phyloP scores from a whole-genome alignment of 306 rosid genomes.

The Carpinus viminea region DNA sequence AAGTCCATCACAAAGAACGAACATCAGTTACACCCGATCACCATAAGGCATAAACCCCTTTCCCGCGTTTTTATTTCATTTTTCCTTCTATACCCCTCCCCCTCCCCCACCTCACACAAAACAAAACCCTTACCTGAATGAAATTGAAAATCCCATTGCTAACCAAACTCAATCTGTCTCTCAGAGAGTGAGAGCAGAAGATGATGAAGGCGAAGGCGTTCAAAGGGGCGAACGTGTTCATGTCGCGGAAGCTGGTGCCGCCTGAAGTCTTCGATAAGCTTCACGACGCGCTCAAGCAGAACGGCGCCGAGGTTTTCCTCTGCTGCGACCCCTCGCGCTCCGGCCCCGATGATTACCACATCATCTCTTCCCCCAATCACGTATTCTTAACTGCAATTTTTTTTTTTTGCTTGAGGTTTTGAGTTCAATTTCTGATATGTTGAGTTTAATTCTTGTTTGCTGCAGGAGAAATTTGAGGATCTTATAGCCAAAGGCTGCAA shows the following conservation, averaged over 20 bases:
- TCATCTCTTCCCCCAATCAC: constrained; percentile 74
- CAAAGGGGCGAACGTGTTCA: constrained; percentile 71
- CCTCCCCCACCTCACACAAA: neutral
- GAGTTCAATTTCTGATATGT: neutral
- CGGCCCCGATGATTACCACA: constrained; percentile 72
- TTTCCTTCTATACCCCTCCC: neutral
- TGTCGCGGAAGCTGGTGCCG: constrained; percentile 89
- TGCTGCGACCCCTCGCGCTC: constrained; percentile 86
- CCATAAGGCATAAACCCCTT: neutral
- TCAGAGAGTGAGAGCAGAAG: constrained; percentile 13
- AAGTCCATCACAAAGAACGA: neutral
- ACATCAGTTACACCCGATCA: neutral
- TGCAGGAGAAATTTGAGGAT: constrained; percentile 80
- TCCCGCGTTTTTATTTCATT: constrained; percentile 6
- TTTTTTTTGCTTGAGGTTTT: neutral
- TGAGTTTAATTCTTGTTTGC: constrained; percentile 25
- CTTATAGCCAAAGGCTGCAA: constrained; percentile 78
- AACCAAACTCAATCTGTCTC: neutral
- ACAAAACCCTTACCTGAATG: neutral
- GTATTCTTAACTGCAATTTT: constrained; percentile 28
- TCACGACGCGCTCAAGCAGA: constrained; percentile 79
- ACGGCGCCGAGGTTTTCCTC: constrained; percentile 74
- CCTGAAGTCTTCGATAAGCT: constrained; percentile 85
- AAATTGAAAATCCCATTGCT: neutral
- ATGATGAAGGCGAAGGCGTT: constrained; percentile 71